Conservation (phyloP, 208 protist genomes). For the Novymonas esmeraldas region DNA sequence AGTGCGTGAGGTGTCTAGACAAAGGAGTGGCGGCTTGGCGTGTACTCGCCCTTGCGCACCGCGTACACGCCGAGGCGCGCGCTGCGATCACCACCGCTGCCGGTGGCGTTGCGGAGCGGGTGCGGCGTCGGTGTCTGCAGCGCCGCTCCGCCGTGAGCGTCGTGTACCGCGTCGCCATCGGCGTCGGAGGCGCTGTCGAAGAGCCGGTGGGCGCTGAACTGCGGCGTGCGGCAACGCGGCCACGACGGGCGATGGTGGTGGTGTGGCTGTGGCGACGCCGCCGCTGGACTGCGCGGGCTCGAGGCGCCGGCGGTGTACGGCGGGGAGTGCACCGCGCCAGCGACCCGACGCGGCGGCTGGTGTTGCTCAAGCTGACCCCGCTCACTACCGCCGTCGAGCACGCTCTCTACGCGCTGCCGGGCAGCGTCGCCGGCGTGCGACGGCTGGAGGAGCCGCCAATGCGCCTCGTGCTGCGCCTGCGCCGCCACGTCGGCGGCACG, state of each 20-base stretch:
- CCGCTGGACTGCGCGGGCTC: neutral
- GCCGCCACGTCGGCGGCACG: constrained; percentile 12
- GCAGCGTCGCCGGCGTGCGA: neutral
- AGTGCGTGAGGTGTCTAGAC: neutral
- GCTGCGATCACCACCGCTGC: neutral
- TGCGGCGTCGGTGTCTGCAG: neutral
- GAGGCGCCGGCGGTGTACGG: neutral
- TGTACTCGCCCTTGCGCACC: neutral
- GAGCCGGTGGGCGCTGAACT: constrained; percentile 12
- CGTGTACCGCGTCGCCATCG: neutral
- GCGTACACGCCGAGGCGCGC: neutral
- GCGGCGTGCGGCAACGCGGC: neutral
- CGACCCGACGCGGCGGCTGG: neutral
- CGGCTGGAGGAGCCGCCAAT: neutral
- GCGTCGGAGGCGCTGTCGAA: constrained; percentile 5
- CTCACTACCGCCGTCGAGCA: neutral
- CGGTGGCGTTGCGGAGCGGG: neutral
- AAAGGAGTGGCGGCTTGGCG: neutral
- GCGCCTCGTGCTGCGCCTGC: constrained; percentile 4
- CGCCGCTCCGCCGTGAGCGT: neutral
- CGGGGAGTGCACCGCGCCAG: neutral
- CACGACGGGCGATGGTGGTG: too few species aligned
- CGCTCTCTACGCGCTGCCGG: neutral
- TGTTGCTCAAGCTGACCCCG: neutral
- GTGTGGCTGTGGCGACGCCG: neutral